These are phyloP conservation scores for Clavariopsis aquatica DNA, from an alignment of 495 filamentous ascomycete species.

Conservation along the genomic window DNA sequence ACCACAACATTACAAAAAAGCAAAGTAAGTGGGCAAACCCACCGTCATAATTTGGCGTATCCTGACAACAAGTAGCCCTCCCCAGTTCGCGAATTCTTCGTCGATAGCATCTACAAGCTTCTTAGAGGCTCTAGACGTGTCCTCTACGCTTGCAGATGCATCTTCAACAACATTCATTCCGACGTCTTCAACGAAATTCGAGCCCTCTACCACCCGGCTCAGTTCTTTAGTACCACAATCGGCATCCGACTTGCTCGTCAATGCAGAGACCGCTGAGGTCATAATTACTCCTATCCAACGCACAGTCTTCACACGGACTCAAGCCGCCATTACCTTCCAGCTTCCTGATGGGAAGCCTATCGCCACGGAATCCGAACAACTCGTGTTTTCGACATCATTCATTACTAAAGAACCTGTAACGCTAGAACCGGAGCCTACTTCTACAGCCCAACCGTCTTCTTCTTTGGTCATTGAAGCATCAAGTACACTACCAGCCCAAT, in stretches of 20 bases:
- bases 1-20: slow-evolving; percentile 27
- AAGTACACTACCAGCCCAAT: not conserved
- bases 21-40: slow-evolving; percentile 14
- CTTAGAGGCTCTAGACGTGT: not conserved
- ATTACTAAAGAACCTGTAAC: slow-evolving; percentile 11
- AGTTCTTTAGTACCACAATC: not conserved
- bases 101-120: slow-evolving; percentile 7
- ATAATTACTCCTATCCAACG: slow-evolving; percentile 21
- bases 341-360: slow-evolving; percentile 22
- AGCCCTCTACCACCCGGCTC: not conserved
- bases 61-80: slow-evolving; percentile 16
- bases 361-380: slow-evolving; percentile 6
- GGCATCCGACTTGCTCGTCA: slow-evolving; percentile 4
- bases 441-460: slow-evolving; percentile 6
- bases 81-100: slow-evolving; percentile 25
- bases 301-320: slow-evolving; percentile 7
- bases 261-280: slow-evolving; percentile 18
- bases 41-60: not conserved
- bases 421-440: slow-evolving; percentile 1
- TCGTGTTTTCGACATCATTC: slow-evolving; percentile 18
- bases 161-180: not conserved
- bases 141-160: not conserved
- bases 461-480: not conserved
- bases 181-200: not conserved
- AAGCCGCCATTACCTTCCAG: slow-evolving; percentile 22